Conservation (phyloP, 2,329 filamentous ascomycete species). For the Colletotrichum orchidophilum region DNA sequence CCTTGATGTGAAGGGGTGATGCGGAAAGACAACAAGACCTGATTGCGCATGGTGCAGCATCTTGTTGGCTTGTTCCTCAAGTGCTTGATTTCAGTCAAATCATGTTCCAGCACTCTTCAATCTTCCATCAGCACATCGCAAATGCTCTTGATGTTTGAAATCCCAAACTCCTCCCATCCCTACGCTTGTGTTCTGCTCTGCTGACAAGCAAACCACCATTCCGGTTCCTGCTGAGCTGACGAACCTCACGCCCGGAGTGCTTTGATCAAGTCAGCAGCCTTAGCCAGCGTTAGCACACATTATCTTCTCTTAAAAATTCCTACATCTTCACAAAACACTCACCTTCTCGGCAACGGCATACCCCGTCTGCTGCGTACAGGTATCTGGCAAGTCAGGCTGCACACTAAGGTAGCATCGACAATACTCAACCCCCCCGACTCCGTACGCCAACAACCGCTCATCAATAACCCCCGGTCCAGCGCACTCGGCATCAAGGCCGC, state of each 20-base stretch:
- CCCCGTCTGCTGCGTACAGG: slow-evolving; percentile 35
- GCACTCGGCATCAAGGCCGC: slow-evolving; percentile 33
- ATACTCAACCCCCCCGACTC: slow-evolving; percentile 26
- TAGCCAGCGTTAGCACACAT: background rate
- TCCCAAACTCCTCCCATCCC: no score
- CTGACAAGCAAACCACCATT: no score
- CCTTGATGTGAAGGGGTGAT: background rate
- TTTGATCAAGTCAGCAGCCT: slow-evolving; percentile 11
- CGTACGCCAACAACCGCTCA: slow-evolving; percentile 34
- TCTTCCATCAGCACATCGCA: no score
- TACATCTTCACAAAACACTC: background rate
- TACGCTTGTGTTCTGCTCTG: no score
- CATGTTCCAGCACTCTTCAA: no score
- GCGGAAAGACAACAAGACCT: no score
- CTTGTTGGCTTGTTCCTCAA: no score
- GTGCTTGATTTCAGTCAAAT: no score
- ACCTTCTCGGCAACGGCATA: slow-evolving; percentile 34
- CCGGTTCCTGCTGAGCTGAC: no score
- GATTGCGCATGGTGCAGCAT: no score
- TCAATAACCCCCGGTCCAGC: slow-evolving; percentile 34
- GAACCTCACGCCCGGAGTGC: background rate
- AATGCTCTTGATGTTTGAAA: no score
- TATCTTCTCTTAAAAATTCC: background rate
- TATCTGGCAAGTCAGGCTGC: slow-evolving; percentile 32
- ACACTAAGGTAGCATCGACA: slow-evolving; percentile 33